These are phyloP conservation scores for Paramecium tetraurelia DNA, from an alignment of 73 alveolate species.

Conservation along the genomic window DNA sequence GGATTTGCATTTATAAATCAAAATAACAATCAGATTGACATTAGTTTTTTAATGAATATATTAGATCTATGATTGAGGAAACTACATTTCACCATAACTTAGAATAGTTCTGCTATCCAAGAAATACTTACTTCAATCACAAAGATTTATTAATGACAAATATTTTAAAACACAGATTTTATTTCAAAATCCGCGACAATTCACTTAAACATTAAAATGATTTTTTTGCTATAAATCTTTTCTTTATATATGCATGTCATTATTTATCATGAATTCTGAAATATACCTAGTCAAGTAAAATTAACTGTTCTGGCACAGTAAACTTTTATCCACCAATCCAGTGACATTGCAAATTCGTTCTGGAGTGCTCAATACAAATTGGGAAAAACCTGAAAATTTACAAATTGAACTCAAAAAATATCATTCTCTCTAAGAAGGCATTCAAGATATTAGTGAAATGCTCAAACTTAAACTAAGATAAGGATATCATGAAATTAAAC, in stretches of 20 bases:
- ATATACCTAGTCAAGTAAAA: not conserved
- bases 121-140: not conserved
- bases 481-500: constrained; percentile 33
- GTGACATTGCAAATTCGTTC: not conserved
- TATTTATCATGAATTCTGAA: not conserved
- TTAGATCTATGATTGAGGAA: not conserved
- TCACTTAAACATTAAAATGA: not conserved
- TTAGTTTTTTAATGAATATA: not conserved
- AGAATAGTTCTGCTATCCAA: not conserved
- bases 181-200: not conserved
- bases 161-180: not conserved
- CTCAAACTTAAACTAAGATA: not conserved
- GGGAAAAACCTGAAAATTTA: not conserved
- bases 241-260: not conserved
- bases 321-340: not conserved
- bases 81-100: not conserved
- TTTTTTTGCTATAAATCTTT: not conserved
- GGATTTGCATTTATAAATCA: not conserved
- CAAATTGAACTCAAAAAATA: not conserved
- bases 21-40: not conserved
- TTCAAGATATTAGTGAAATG: not conserved
- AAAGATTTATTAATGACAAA: not conserved
- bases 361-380: not conserved
- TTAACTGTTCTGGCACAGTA: not conserved
- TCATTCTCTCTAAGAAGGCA: not conserved